Conservation (phyloP, 2,329 filamentous ascomycete species). For the Fusarium solani-melongenae region DNA sequence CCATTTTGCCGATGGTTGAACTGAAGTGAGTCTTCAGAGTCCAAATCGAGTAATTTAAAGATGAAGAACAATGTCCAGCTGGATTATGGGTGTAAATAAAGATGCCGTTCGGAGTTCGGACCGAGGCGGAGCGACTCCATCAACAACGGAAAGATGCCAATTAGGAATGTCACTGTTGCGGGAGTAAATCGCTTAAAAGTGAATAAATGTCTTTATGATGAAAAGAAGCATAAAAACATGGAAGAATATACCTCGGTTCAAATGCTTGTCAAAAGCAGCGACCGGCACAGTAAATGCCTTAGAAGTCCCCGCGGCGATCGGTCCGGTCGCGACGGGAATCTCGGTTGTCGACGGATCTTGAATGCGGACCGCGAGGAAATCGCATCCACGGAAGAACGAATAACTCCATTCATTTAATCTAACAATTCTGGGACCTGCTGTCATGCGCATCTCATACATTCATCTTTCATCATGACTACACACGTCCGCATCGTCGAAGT, state of each 20-base stretch:
- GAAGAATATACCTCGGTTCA: background rate
- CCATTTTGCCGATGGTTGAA: background rate
- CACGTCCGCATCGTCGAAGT: slow-evolving; percentile 64
- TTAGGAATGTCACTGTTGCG: background rate
- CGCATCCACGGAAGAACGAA: background rate
- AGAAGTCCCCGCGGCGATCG: background rate
- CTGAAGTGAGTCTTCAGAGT: background rate
- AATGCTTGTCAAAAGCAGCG: background rate
- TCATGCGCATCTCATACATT: background rate
- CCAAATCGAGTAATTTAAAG: background rate
- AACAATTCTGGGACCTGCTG: background rate
- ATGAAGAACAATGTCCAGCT: background rate
- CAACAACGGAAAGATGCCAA: background rate
- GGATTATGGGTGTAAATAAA: background rate
- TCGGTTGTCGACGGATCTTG: background rate
- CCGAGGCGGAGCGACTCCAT: background rate
- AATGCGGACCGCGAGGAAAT: background rate
- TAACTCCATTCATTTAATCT: background rate
- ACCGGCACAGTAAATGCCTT: background rate
- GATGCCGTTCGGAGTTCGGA: background rate
- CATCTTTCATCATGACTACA: background rate
- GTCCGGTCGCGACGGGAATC: background rate
- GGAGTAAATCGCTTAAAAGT: background rate
- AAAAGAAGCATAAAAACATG: background rate
- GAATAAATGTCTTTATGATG: background rate